Evolutionary conservation across 129 eudicot species (phyloP), one percentile per base, ranked within the genome.

Genomic region (Flaveria linearis): DNA sequence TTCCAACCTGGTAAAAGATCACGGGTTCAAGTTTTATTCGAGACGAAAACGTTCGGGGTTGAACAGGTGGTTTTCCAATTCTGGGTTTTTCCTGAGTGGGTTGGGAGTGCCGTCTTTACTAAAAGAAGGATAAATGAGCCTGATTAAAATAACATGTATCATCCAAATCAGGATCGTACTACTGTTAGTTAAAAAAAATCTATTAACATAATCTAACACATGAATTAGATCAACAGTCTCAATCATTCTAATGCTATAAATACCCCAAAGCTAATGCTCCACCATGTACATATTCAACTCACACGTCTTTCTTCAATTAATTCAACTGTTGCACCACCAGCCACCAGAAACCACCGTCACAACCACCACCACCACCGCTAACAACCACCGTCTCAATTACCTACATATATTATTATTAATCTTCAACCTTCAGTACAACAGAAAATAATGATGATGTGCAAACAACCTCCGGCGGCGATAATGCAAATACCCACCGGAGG

Each of bases 401-500:
- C 46, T 7, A 25, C 26, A 43, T 0, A 43, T 43, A 1, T 4
- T 22, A 81, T 26, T 26, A 26, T 1, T 26, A 26, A 26, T 26
- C 30, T 26, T 26, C 36, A 30, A 30, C 5, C 36, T 30, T 30
- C 36, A 30, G 5, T 30, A 30, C 36, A 3, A 30, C 5, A 77
- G 72, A 80, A 45, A 18, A 87, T 90, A 18, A 87, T 90, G 83
- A 78, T 82, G 78, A 49, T 84, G 81, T 77, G 86, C 83, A 82
- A 82, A 66, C 90, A 70, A 71, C 65, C 82, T 36, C 78, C 47
- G 57, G 17, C 47, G 57, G 17, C 75, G 13, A 61, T 72, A 30
- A 85, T 90, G 42, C 43, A 85, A 25, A 58, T 81, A n/a, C 84
- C 87, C 22, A 57, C 82, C 2, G 77, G 86, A 39, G 84, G 81